Conservation (phyloP, 1,284 basidiomycete genomes). For the Melampsora larici-populina region DNA sequence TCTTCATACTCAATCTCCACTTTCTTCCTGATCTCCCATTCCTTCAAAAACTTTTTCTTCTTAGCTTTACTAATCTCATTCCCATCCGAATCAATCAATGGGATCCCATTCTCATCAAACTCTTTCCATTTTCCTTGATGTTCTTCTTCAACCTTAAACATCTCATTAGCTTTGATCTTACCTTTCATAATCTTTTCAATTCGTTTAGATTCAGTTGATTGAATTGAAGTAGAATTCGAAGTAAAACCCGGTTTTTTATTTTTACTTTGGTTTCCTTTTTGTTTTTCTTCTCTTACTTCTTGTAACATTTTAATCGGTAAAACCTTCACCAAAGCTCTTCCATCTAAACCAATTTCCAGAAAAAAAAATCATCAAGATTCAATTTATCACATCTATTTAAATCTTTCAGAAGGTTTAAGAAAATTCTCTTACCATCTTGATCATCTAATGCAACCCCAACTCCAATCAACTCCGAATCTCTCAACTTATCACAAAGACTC, state of each 20-base stretch:
- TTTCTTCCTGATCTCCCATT: slow-evolving; percentile 71
- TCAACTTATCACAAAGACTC: slow-evolving; percentile 77
- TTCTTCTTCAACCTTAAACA: slow-evolving; percentile 65
- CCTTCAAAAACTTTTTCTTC: slow-evolving; percentile 76
- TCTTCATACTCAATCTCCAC: slow-evolving; percentile 24
- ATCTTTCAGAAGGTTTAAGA: too few relatives aligned
- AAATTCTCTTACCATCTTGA: slow-evolving; percentile 68
- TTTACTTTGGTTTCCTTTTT: slow-evolving; percentile 69
- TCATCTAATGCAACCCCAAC: slow-evolving; percentile 95
- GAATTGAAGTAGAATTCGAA: slow-evolving; percentile 75
- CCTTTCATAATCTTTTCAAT: slow-evolving; percentile 82
- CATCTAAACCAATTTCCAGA: too few relatives aligned
- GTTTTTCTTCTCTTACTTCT: slow-evolving; percentile 82
- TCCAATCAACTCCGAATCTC: slow-evolving; percentile 84
- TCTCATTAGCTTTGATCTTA: slow-evolving; percentile 66
- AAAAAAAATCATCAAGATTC: too few relatives aligned
- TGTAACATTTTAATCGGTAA: slow-evolving; percentile 78
- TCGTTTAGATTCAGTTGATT: slow-evolving; percentile 69
- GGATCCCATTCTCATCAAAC: slow-evolving; percentile 79
- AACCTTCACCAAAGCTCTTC: slow-evolving; percentile 90
- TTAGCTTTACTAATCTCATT: slow-evolving; percentile 79
- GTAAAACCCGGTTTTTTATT: too few relatives aligned
- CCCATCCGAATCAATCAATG: slow-evolving; percentile 76
- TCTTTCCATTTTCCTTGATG: slow-evolving; percentile 51
- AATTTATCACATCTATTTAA: too few relatives aligned